Percentiles rank a stretch among this genome's conserved stretches.
Conservation (phyloP, 441 rosid genomes). For the Erodium trifolium region DNA sequence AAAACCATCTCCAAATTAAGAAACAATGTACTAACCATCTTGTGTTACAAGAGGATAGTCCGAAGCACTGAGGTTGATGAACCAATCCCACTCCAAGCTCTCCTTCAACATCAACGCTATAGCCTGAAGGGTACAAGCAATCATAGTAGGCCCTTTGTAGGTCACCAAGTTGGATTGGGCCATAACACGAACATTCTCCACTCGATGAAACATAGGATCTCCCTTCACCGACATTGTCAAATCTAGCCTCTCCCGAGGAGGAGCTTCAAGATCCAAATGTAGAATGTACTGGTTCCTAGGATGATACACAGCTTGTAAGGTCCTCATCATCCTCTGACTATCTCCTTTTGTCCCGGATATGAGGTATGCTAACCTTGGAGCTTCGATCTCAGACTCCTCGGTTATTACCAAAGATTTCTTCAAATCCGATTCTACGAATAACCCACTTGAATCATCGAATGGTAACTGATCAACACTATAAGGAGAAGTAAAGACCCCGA, state of each 20-base stretch:
- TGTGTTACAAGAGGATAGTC: slow-evolving; percentile 92
- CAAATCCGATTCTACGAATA: slow-evolving; percentile 65
- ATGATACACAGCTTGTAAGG: slow-evolving; percentile 91
- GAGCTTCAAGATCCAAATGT: slow-evolving; percentile 94
- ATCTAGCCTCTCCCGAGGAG: slow-evolving; percentile 78
- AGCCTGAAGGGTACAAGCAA: slow-evolving; percentile 89
- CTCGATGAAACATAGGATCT: slow-evolving; percentile 56
- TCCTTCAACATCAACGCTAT: slow-evolving; percentile 74
- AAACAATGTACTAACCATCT: slow-evolving; percentile 58
- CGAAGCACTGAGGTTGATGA: slow-evolving; percentile 86
- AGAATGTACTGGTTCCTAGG: slow-evolving; percentile 92
- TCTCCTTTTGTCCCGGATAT: slow-evolving; percentile 95
- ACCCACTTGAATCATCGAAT: slow-evolving; percentile 49
- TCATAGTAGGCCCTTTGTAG: slow-evolving; percentile 91
- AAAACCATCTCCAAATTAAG: background rate
- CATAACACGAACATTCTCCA: slow-evolving; percentile 89
- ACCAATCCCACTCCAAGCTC: slow-evolving; percentile 92
- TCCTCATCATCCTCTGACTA: slow-evolving; percentile 84
- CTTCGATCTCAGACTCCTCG: slow-evolving; percentile 27
- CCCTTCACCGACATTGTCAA: slow-evolving; percentile 56
- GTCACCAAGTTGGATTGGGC: slow-evolving; percentile 86
- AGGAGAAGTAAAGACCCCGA: slow-evolving; percentile 36
- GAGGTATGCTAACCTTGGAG: slow-evolving; percentile 82
- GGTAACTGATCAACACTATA: slow-evolving; percentile 43
- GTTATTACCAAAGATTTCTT: slow-evolving; percentile 30